Evolutionary conservation across 495 filamentous ascomycete genomes (phyloP).

Genomic region (Diplogelasinospora grovesii): DNA sequence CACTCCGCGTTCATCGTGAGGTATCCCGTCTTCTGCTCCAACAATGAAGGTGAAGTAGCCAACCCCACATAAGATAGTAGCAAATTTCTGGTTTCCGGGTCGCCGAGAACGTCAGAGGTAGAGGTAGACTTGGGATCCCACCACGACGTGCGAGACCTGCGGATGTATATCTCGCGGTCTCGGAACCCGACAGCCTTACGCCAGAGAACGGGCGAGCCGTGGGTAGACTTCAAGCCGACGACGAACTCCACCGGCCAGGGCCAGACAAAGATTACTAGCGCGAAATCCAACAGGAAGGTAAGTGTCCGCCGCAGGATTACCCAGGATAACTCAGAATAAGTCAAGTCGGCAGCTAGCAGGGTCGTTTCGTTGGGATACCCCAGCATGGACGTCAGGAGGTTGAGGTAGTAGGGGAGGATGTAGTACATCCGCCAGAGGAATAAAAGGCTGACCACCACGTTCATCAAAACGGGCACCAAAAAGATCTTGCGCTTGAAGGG

Average conservation of each 20-base stretch:
- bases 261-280: slow-evolving; percentile 60
- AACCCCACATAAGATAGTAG: slow-evolving; percentile 30
- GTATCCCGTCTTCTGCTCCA: slow-evolving; percentile 69
- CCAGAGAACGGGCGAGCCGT: slow-evolving; percentile 58
- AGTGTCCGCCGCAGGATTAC: slow-evolving; percentile 48
- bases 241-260: slow-evolving; percentile 74
- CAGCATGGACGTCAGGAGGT: slow-evolving; percentile 51
- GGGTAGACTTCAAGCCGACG: slow-evolving; percentile 39
- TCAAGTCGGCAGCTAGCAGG: slow-evolving; percentile 45
- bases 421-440: slow-evolving; percentile 56
- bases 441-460: slow-evolving; percentile 50
- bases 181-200: slow-evolving; percentile 62
- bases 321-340: slow-evolving; percentile 41
- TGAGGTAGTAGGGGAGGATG: slow-evolving; percentile 60
- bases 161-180: slow-evolving; percentile 66
- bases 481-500: slow-evolving; percentile 73
- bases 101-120: slow-evolving; percentile 34
- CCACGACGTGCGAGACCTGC: slow-evolving; percentile 56
- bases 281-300: slow-evolving; percentile 63
- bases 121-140: slow-evolving; percentile 52
- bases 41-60: slow-evolving; percentile 55
- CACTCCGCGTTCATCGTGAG: slow-evolving; percentile 70
- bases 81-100: slow-evolving; percentile 15
- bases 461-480: slow-evolving; percentile 62
- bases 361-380: slow-evolving; percentile 54